Evolutionary conservation across 2,329 filamentous ascomycete genomes (phyloP), one percentile per base, ranked within the genome.

Genomic region (Pestalotiopsis sp.): DNA sequence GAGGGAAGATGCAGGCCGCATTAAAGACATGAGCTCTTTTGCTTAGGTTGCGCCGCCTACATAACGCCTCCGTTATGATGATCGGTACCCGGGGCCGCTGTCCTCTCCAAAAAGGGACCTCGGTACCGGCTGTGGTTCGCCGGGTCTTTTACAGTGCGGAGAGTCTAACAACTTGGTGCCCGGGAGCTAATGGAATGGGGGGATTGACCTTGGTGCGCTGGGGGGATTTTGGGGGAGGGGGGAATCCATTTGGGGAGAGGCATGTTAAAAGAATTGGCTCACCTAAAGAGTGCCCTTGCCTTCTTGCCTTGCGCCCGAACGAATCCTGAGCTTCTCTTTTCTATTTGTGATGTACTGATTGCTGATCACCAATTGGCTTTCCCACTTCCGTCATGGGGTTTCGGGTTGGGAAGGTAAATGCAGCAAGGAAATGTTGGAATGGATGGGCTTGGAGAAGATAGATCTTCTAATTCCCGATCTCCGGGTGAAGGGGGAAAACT

Each of bases 51-150:
- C 36, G 6, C 31, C 23, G n/a, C 38, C 14, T 27, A 20, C 5
- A 17, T 20, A 59, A 59, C 23, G 9, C 27, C 59, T 20, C 36
- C 59, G 36, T 59, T 59, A 13, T 62, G 59, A 31, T 13, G 27
- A 62, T 5, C 59, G 27, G 59, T 36, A 36, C 31, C 56, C 58
- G 52, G 52, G 56, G 64, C 52, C 57, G 36, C 64, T 38, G 60
- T 62, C 11, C 14, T n/a, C 14, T 38, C 13, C 25, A 56, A 6
- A 56, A 6, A 23, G 38, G 23, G 59, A 67, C 41, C 59, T 67
- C 66, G 66, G 66, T 62, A 31, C 58, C 66, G 66, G 66, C 66
- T 61, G 41, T 17, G 20, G 65, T 23, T 60, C 66, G 58, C 57
- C 66, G 66, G 59, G 59, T 58, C 11, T n/a, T 60, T 60, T 38